Evolutionary conservation across 352 stramenopile species (phyloP).

Genomic region (Globisporangium cystogenes): DNA sequence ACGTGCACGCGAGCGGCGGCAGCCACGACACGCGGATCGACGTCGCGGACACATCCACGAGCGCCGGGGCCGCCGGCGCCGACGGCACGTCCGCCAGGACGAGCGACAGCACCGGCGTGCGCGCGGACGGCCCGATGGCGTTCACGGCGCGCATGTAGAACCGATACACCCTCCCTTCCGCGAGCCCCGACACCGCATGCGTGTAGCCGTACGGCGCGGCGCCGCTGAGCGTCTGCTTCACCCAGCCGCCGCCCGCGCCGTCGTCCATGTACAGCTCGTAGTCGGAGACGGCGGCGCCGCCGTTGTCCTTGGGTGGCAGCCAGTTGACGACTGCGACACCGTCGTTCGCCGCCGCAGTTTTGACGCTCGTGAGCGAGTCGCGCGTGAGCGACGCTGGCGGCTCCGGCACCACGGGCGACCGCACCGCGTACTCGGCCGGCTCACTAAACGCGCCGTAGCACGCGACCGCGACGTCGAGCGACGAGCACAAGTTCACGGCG

Average conservation of each 20-base stretch:
- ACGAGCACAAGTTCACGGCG: slow-evolving; percentile 93
- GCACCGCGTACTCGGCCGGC: slow-evolving; percentile 86
- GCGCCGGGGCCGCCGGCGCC: slow-evolving; percentile 33
- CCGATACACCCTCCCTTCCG: slow-evolving; percentile 87
- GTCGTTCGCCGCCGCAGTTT: slow-evolving; percentile 36
- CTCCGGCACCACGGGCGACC: slow-evolving; percentile 77
- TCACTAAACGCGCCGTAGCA: slow-evolving; percentile 90
- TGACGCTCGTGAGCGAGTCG: slow-evolving; percentile 71
- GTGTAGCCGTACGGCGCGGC: slow-evolving; percentile 50
- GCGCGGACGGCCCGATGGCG: slow-evolving; percentile 66
- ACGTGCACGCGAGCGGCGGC: slow-evolving; percentile 56
- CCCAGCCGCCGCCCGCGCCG: slow-evolving; percentile 36
- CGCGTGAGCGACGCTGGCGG: slow-evolving; percentile 59
- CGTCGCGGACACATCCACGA: slow-evolving; percentile 59
- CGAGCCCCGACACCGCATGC: slow-evolving; percentile 35
- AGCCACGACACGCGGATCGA: slow-evolving; percentile 69
- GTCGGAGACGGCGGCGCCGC: slow-evolving; percentile 84
- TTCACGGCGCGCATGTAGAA: slow-evolving; percentile 92
- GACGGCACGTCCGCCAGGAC: slow-evolving; percentile 80
- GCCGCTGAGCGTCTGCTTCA: slow-evolving; percentile 32
- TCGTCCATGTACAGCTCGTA: slow-evolving; percentile 93
- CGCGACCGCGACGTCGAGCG: slow-evolving; percentile 51
- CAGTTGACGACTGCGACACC: slow-evolving; percentile 74
- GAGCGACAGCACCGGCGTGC: slow-evolving; percentile 84
- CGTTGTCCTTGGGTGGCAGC: slow-evolving; percentile 89